These are phyloP conservation scores for Ogataea pilisensis DNA, from an alignment of 805 yeast species.

Conservation along the genomic window DNA sequence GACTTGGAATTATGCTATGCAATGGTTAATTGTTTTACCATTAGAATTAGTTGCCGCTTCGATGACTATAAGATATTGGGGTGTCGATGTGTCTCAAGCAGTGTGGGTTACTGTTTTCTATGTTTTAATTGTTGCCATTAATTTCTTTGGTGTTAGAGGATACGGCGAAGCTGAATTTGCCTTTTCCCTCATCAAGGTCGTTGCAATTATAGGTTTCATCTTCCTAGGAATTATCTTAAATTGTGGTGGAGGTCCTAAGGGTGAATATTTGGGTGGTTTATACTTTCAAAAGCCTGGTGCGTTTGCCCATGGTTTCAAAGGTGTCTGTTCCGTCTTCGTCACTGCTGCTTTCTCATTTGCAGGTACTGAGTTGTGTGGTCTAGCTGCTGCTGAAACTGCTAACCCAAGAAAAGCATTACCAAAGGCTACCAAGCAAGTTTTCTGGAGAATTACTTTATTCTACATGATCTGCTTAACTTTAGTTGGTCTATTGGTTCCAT, in stretches of 20 bases:
- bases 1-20: slow-evolving; percentile 54
- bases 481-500: slow-evolving; percentile 61
- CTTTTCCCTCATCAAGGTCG: slow-evolving; percentile 50
- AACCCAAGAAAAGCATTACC: slow-evolving; percentile 61
- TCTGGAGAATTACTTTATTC: slow-evolving; percentile 59
- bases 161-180: slow-evolving; percentile 68
- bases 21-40: slow-evolving; percentile 53
- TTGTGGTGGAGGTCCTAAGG: slow-evolving; percentile 60
- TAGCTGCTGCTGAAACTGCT: slow-evolving; percentile 63
- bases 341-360: slow-evolving; percentile 63
- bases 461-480: slow-evolving; percentile 51
- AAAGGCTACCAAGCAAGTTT: slow-evolving; percentile 59
- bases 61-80: slow-evolving; percentile 48
- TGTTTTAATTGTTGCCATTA: slow-evolving; percentile 44
- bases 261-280: slow-evolving; percentile 54
- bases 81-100: slow-evolving; percentile 41
- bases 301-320: slow-evolving; percentile 52
- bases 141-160: slow-evolving; percentile 60
- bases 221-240: slow-evolving; percentile 51
- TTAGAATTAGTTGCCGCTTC: slow-evolving; percentile 54
- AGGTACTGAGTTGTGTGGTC: slow-evolving; percentile 62
- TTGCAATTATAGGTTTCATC: slow-evolving; percentile 55
- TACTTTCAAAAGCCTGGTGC: slow-evolving; percentile 62
- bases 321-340: slow-evolving; percentile 59
- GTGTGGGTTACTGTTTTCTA: slow-evolving; percentile 56